These are phyloP conservation scores for Cyclotella atomus DNA, from an alignment of 108 stramenopile genomes.

Conservation along the genomic window DNA sequence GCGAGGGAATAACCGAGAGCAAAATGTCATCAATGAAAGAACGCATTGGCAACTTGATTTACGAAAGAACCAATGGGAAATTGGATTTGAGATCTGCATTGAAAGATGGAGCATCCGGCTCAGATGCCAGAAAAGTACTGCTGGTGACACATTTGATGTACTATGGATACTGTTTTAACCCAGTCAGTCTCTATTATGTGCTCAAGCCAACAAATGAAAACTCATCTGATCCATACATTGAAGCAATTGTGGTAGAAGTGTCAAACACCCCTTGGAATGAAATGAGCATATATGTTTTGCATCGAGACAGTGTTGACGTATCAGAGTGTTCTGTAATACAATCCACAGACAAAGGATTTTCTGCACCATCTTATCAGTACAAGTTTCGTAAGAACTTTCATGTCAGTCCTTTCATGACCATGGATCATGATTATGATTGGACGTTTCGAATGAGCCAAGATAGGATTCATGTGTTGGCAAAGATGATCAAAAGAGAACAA, in stretches of 20 bases:
- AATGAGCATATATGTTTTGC: constrained; percentile 91
- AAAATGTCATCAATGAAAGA: constrained; percentile 39
- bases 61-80: constrained; percentile 60
- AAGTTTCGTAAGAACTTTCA: constrained; percentile 89
- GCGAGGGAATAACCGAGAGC: constrained; percentile 51
- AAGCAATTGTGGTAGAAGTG: constrained; percentile 70
- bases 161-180: constrained; percentile 92
- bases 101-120: constrained; percentile 32
- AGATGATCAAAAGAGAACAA: constrained; percentile 26
- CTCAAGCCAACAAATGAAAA: constrained; percentile 32
- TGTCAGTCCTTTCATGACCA: constrained; percentile 98
- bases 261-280: constrained; percentile 97
- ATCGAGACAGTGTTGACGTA: constrained; percentile 73
- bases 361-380: constrained; percentile 45
- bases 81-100: constrained; percentile 25
- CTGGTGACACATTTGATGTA: constrained; percentile 81
- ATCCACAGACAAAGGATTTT: neutral
- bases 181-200: constrained; percentile 85
- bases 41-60: constrained; percentile 57
- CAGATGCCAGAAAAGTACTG: constrained; percentile 47
- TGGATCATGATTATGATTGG: constrained; percentile 95
- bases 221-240: neutral
- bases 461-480: constrained; percentile 34
- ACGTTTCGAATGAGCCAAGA: constrained; percentile 55
- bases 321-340: constrained; percentile 15